A percentile compares a stretch with the other conserved stretches of the same genome.
These are phyloP conservation scores for Corchorus capsularis DNA, from an alignment of 345 rosid species.

Conservation along the genomic window DNA sequence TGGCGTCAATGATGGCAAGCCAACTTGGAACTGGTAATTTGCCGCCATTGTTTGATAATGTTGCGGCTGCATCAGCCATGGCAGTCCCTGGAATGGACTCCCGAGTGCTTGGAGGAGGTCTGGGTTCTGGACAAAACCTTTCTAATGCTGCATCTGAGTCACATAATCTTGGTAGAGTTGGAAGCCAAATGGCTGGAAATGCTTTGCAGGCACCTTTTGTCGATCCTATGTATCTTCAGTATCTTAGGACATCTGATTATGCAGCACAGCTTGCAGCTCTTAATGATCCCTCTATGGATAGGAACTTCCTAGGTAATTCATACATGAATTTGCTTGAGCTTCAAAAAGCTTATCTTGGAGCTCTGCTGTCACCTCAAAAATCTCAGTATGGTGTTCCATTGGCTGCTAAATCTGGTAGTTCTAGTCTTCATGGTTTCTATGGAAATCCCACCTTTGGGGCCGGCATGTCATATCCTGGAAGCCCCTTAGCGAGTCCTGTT, in stretches of 20 bases:
- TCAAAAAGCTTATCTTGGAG: slow-evolving; percentile 65
- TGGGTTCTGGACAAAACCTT: slow-evolving; percentile 48
- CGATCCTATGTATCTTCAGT: slow-evolving; percentile 71
- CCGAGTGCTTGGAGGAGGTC: slow-evolving; percentile 61
- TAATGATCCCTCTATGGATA: slow-evolving; percentile 49
- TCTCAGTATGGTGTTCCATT: slow-evolving; percentile 51
- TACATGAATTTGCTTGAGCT: slow-evolving; percentile 62
- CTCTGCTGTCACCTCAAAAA: slow-evolving; percentile 55
- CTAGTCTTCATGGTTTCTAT: slow-evolving; percentile 60
- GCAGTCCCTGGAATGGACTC: slow-evolving; percentile 65
- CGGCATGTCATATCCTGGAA: slow-evolving; percentile 69
- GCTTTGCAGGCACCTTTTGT: slow-evolving; percentile 53
- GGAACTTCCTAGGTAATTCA: slow-evolving; percentile 52
- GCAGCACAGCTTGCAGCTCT: slow-evolving; percentile 52
- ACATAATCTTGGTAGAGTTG: slow-evolving; percentile 44
- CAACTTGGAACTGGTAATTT: slow-evolving; percentile 62
- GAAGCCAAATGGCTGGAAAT: slow-evolving; percentile 49
- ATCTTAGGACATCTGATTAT: slow-evolving; percentile 55
- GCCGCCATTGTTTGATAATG: slow-evolving; percentile 73
- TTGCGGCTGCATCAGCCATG: slow-evolving; percentile 59
- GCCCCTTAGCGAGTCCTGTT: slow-evolving; percentile 56
- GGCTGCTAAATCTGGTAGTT: slow-evolving; percentile 53
- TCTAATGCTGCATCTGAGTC: slow-evolving; percentile 44
- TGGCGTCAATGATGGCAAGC: slow-evolving; percentile 60
- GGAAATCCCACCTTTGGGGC: slow-evolving; percentile 57